Base-by-base conservation (phyloP, 306 rosid genomes). In the Quercus parvula region DNA sequence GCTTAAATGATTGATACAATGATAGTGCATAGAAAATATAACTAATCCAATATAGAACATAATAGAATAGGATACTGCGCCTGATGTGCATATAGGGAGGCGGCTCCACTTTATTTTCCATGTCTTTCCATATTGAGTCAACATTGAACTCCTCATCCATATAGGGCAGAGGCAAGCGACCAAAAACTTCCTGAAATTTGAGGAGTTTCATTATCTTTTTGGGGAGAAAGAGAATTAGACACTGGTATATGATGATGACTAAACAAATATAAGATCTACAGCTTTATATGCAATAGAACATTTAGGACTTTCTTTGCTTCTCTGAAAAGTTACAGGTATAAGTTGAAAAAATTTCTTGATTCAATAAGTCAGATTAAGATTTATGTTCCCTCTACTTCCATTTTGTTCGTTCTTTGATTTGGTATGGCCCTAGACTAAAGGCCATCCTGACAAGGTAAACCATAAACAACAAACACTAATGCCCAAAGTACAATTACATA, bases 91-190 rank as follows among this genome's bases (percentile, higher is more conserved):
- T 75, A 79, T 90, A 94, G 71, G 92, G 88, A 20, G 95, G 97
- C 8, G 91, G 97, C 81, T 92, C 97, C 86, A 85, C 66, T 84
- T 86, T 89, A 75, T 78, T 84, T 71, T 94, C 97, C 73, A 52
- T 74, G 79, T 91, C 91, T 87, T 90, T 91, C 95, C 97, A 83
- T n/a, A 77, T 77, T 76, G 78, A 63, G 69, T 94, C 97, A 86
- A 92, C 85, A 86, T 91, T 94, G 89, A 94, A 91, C 84, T 92
- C 99, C 88, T 92, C 97, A 0, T 79, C 71, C 56, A 59, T 58
- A 87, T 81, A 92, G 51, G 99, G 97, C 81, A 90, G 84, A 61
- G 97, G 99, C 89, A 92, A 85, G 56, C 90, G 89, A 64, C 78
- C 67, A 81, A 94, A 92, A 22, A 87, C 80, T 84, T 90, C 97